A percentile compares a stretch with the other conserved stretches of the same genome.
These are phyloP conservation scores for Chrysosporium queenslandicum DNA, from an alignment of 2,329 filamentous ascomycete genomes.

Conservation along the genomic window DNA sequence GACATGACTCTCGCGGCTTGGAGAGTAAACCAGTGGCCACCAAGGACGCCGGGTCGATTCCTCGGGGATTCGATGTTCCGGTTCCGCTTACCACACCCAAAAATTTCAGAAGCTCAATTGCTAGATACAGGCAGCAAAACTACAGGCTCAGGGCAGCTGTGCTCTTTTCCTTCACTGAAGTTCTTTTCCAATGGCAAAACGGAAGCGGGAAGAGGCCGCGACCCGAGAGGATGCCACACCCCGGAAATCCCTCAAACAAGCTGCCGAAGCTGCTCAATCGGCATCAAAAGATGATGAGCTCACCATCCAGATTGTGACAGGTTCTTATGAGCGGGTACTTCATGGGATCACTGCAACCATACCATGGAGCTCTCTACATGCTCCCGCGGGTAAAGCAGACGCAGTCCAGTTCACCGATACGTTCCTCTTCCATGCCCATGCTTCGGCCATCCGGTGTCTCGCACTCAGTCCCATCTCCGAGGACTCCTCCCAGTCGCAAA, in stretches of 20 bases:
- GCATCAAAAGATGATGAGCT: slow-evolving; percentile 26
- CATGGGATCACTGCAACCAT: slow-evolving; percentile 81
- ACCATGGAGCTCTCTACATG: slow-evolving; percentile 22
- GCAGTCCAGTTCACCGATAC: slow-evolving; percentile 70
- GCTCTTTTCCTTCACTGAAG: no score
- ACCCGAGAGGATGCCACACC: slow-evolving; percentile 23
- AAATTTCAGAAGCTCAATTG: no score
- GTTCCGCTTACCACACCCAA: neutral
- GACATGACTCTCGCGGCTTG: neutral
- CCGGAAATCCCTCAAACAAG: slow-evolving; percentile 29
- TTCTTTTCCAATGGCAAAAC: slow-evolving; percentile 32
- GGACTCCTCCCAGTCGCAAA: slow-evolving; percentile 52
- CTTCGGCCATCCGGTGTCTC: slow-evolving; percentile 78
- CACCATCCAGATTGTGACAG: slow-evolving; percentile 80
- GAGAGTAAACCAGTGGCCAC: no score
- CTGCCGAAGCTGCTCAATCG: slow-evolving; percentile 18
- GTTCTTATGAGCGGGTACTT: slow-evolving; percentile 86
- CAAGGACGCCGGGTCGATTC: no score
- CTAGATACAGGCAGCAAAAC: no score
- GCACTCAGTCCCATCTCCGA: slow-evolving; percentile 67
- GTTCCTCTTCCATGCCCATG: slow-evolving; percentile 91
- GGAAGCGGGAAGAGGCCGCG: slow-evolving; percentile 34
- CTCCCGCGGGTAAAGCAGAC: slow-evolving; percentile 2
- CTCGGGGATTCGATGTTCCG: neutral
- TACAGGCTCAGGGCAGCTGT: slow-evolving; percentile 16